Conservation (phyloP, 2,329 filamentous ascomycete species). For the Colletotrichum tropicicola region DNA sequence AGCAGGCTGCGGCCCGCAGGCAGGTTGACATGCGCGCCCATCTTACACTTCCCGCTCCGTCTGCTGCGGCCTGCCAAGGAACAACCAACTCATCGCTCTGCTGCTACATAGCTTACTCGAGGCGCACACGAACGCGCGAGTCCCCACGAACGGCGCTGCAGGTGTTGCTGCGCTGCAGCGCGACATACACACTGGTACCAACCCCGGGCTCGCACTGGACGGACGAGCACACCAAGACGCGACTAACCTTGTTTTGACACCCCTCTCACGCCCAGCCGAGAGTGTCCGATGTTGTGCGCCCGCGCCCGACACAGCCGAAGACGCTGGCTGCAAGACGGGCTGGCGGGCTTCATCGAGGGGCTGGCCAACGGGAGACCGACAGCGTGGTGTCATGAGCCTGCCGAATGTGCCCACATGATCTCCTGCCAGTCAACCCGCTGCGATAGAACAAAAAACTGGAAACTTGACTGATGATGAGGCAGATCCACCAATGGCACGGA, state of each 20-base stretch:
- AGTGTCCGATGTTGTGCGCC: background rate
- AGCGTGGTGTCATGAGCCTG: slow-evolving; percentile 16
- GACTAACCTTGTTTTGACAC: slow-evolving; percentile 30
- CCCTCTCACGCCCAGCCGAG: background rate
- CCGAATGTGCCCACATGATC: slow-evolving; percentile 21
- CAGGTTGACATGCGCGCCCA: background rate
- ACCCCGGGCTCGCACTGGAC: background rate
- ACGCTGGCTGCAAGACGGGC: background rate
- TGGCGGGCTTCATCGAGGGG: slow-evolving; percentile 5
- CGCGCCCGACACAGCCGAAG: slow-evolving; percentile 26
- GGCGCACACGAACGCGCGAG: background rate
- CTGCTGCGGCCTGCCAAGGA: slow-evolving; percentile 14
- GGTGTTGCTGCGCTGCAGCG: background rate
- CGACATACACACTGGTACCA: background rate
- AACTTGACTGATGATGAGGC: slow-evolving; percentile 1
- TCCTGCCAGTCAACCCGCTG: slow-evolving; percentile 2
- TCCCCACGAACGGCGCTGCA: slow-evolving; percentile 1
- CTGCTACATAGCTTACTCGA: background rate
- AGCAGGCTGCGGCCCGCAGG: slow-evolving; percentile 16
- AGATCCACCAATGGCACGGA: slow-evolving; percentile 25
- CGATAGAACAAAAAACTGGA: background rate
- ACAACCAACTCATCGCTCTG: background rate
- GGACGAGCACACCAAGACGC: slow-evolving; percentile 9
- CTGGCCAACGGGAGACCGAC: slow-evolving; percentile 15
- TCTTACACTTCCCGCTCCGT: background rate